Percentiles rank a stretch among this genome's conserved stretches.
These are phyloP conservation scores for Hyphodiscus sp. DNA, from an alignment of 2,329 filamentous ascomycete species.

Conservation along the genomic window DNA sequence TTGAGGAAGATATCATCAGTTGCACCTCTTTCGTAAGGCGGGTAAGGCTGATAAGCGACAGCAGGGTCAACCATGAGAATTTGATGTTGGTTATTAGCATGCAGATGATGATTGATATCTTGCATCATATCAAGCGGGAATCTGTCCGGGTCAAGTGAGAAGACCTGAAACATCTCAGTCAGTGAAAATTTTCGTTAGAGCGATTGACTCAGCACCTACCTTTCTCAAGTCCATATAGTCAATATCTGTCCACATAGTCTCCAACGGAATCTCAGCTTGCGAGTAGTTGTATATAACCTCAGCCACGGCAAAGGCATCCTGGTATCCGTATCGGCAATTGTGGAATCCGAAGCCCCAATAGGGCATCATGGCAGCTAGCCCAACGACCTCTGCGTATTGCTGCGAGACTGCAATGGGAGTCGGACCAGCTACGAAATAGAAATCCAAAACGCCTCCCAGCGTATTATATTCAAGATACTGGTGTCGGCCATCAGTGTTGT, in stretches of 20 bases:
- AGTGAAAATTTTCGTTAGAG: neutral
- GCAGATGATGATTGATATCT: conserved; percentile 60
- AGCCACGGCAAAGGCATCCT: conserved; percentile 55
- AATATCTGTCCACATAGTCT: conserved; percentile 64
- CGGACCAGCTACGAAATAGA: conserved; percentile 58
- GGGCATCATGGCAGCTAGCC: conserved; percentile 53
- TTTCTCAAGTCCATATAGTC: conserved; percentile 52
- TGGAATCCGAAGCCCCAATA: conserved; percentile 61
- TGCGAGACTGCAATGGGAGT: conserved; percentile 49
- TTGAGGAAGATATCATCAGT: conserved; percentile 42
- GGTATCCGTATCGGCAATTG: conserved; percentile 59
- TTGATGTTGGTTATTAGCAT: conserved; percentile 61
- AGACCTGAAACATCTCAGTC: conserved; percentile 34
- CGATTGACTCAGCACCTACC: conserved; percentile 14
- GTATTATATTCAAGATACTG: conserved; percentile 75
- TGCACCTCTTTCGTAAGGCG: conserved; percentile 45
- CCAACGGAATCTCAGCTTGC: conserved; percentile 56
- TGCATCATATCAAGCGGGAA: conserved; percentile 58
- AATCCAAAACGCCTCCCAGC: conserved; percentile 69
- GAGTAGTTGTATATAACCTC: conserved; percentile 65
- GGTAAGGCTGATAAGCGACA: conserved; percentile 45
- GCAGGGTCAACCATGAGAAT: conserved; percentile 75
- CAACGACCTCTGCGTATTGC: conserved; percentile 53
- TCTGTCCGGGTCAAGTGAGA: conserved; percentile 57
- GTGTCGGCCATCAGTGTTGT: conserved; percentile 46